Percentiles rank a stretch among this genome's conserved stretches.
Evolutionary conservation across 1,139 yeast genomes (phyloP).

Genomic region (Diutina mesorugosa): DNA sequence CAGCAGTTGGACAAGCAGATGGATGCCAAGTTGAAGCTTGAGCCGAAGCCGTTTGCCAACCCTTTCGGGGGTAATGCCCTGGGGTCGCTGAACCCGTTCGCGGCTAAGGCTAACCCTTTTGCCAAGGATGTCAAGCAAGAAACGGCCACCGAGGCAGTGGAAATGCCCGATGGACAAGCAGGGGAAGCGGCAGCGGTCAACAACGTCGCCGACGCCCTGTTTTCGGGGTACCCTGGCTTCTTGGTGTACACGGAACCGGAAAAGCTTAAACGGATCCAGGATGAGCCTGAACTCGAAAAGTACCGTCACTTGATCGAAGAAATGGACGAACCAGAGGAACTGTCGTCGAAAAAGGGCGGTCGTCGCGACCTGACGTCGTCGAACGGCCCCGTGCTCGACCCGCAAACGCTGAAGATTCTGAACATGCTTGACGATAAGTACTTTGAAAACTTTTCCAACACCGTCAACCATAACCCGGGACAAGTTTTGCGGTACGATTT

Average conservation of each 20-base stretch:
- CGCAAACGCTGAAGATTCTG: constrained; percentile 30
- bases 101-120: constrained; percentile 17
- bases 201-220: constrained; percentile 7
- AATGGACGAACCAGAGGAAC: constrained; percentile 14
- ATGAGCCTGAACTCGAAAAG: constrained; percentile 31
- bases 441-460: constrained; percentile 66
- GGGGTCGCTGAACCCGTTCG: constrained; percentile 16
- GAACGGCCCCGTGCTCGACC: constrained; percentile 10
- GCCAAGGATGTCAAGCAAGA: constrained; percentile 7
- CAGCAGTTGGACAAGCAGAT: constrained; percentile 20
- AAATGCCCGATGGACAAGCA: not conserved
- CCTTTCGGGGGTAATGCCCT: constrained; percentile 5
- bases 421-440: constrained; percentile 57
- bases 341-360: constrained; percentile 4
- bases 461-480: constrained; percentile 67
- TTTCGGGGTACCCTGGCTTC: constrained; percentile 49
- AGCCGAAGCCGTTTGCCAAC: constrained; percentile 12
- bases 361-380: constrained; percentile 8
- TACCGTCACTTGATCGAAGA: constrained; percentile 37
- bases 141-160: constrained; percentile 4
- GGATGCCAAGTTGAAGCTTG: constrained; percentile 28
- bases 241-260: constrained; percentile 62
- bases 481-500: constrained; percentile 79
- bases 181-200: not conserved
- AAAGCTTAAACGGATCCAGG: constrained; percentile 25